phyloP scores from a whole-genome alignment of 1,284 basidiomycete species.

The Trichosporon asahii region DNA sequence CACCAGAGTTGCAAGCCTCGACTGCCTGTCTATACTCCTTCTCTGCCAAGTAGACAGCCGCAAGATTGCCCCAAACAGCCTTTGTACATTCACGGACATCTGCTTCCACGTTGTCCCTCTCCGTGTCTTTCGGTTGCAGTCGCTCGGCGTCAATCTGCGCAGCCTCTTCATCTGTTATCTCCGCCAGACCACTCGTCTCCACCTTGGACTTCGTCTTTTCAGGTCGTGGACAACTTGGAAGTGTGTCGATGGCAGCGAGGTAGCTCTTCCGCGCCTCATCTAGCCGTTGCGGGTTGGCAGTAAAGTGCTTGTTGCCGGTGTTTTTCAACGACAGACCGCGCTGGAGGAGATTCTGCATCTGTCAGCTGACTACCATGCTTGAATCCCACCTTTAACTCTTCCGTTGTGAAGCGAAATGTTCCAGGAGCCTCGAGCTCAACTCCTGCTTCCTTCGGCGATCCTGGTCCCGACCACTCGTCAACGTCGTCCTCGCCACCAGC shows the following conservation, averaged over 20 bases:
- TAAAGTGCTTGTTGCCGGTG: constrained; percentile 43
- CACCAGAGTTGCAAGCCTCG: constrained; percentile 51
- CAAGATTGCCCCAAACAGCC: constrained; percentile 47
- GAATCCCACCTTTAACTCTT: constrained; percentile 30
- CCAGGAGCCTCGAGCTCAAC: constrained; percentile 33
- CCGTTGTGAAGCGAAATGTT: constrained; percentile 22
- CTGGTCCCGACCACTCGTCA: constrained; percentile 17
- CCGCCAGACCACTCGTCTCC: constrained; percentile 32
- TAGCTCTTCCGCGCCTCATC: constrained; percentile 37
- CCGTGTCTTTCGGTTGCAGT: constrained; percentile 17
- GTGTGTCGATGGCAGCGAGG: constrained; percentile 30
- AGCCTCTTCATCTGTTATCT: constrained; percentile 44
- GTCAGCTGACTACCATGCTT: no score
- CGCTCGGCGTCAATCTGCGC: constrained; percentile 25
- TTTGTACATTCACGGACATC: constrained; percentile 37
- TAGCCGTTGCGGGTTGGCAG: constrained; percentile 30
- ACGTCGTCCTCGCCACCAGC: neutral
- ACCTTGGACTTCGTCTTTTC: neutral
- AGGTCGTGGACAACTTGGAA: constrained; percentile 21
- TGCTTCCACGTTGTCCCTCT: constrained; percentile 28
- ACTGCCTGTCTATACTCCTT: constrained; percentile 50
- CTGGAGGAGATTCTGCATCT: constrained; percentile 28
- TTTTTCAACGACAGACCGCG: constrained; percentile 32
- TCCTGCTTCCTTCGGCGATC: constrained; percentile 43
- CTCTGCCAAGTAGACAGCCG: constrained; percentile 50